Base-by-base conservation (phyloP, 208 protist genomes). In the Willaertia magna region DNA sequence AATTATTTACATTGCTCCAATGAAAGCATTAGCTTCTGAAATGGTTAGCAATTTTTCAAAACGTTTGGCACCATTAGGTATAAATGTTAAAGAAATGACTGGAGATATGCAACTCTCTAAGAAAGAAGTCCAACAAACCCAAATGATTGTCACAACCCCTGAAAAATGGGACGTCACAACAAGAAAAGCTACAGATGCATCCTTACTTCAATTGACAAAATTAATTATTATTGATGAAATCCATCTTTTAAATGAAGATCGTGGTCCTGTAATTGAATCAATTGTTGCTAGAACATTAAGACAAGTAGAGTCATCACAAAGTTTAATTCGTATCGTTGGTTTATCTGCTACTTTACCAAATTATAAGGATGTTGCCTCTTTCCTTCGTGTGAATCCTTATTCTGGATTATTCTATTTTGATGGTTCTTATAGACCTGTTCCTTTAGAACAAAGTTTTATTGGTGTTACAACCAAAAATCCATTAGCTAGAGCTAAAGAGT, bases 141-240 rank as follows among this genome's bases (percentile, higher is more conserved):
- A 99, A 84, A 94, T 99, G 78, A 97, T 99, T 67, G 96, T 99
- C 20, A 98, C 97, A 2, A 99, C 98, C 11, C 98, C 98, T 9
- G 98, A 99, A 89, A 99, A 99, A 91, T 99, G 97, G 97, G 98
- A 99, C 90, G 97, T 99, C 39, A 96, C 99, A 49, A 99, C 98
- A 22, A 93, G 98, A 87, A 99, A 99, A 91, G 93, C 93, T 83
- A 95, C 90, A 85, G 98, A 99, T 88, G 90, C 94, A n/a, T 94
- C 94, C 44, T 91, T 99, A 1, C 89, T 92, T 9, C 86, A 86
- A 74, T 89, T 96, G 86, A n/a, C 81, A 85, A 89, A 97, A 52
- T 94, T 99, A n/a, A 92, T 99, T 67, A 99, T 99, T 89, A 96
- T 99, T 87, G 98, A 99, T 92, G 98, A 99, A 88, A 97, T 99